Base-by-base conservation (phyloP, 2,329 filamentous ascomycete species). In the Eutypella sp. region DNA sequence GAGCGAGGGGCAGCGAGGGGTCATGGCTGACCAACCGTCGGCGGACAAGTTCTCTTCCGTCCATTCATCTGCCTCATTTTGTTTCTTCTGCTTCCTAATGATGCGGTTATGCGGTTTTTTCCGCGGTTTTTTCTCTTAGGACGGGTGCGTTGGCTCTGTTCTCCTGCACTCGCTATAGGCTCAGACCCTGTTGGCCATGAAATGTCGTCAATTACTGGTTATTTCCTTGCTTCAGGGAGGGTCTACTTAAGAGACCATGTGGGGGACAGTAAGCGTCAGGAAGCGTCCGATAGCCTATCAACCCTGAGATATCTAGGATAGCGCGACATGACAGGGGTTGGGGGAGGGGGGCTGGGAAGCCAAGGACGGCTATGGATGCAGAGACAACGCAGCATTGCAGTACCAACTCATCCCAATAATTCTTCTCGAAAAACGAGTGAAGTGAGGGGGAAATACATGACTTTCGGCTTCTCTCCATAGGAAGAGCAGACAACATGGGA, bases 121-220 rank as follows among this genome's bases (percentile, higher is more conserved):
- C n/a, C n/a, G n/a, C n/a, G n/a, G n/a, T n/a, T 39, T 39, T 39
- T 39, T n/a, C 19, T 24, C 36, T 39, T 39, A 22, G 20, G 48
- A 68, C 61, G 59, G 65, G 64, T 74, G 72, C 67, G 73, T 60
- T 75, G 73, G 70, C 73, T 65, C 57, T 53, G 56, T 53, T 55
- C 56, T 57, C 49, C 68, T 67, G 61, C 61, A 60, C 42, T 50
- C 59, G 53, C 62, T 55, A 73, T 72, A 71, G 69, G 70, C 58
- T 57, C 55, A 47, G 47, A 48, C 57, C 50, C 53, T 55, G 55
- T 52, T 45, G 57, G 51, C 54, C 57, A 55, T 61, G 58, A 50
- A 50, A 55, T 53, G 53, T 52, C 52, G 52, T 54, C 54, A 42
- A 57, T 54, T 53, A 68, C 63, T 65, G 67, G 67, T 48, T 56